These are phyloP conservation scores for Elsinoe batatas DNA, from an alignment of 2,329 filamentous ascomycete genomes.

Conservation along the genomic window DNA sequence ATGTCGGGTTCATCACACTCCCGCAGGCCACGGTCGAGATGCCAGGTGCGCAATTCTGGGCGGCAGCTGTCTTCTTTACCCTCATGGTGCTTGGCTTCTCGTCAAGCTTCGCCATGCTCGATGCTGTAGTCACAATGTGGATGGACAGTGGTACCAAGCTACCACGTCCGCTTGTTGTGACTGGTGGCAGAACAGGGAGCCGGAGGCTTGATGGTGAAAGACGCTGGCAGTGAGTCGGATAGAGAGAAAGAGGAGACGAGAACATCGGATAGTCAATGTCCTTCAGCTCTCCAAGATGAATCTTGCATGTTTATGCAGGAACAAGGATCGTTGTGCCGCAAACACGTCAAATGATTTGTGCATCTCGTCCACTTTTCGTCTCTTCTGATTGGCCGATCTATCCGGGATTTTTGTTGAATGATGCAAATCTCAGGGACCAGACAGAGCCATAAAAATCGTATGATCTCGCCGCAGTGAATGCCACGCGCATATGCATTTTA, in stretches of 20 bases:
- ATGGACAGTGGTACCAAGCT: neutral
- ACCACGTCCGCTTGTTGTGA: neutral
- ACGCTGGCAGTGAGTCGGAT: neutral
- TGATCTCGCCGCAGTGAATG: slow-evolving; percentile 9
- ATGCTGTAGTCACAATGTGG: neutral
- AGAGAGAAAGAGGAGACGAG: neutral
- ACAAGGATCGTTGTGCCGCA: too few species aligned
- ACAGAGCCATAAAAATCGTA: slow-evolving; percentile 4
- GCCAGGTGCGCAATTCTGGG: neutral
- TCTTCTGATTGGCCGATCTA: neutral
- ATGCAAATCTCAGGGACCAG: slow-evolving; percentile 3
- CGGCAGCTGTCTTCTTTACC: neutral
- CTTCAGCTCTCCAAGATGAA: too few species aligned
- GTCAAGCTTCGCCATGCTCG: neutral
- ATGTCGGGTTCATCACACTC: too few species aligned
- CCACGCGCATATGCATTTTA: neutral
- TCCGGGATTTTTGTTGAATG: neutral
- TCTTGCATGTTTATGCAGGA: too few species aligned
- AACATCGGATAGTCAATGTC: neutral
- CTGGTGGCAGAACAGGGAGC: neutral
- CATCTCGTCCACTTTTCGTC: neutral
- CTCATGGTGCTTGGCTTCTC: neutral
- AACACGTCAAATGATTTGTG: too few species aligned
- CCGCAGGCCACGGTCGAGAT: neutral
- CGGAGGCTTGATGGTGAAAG: neutral